These are phyloP conservation scores for Trypanosoma lewisi DNA, from an alignment of 208 protist species.

Conservation along the genomic window DNA sequence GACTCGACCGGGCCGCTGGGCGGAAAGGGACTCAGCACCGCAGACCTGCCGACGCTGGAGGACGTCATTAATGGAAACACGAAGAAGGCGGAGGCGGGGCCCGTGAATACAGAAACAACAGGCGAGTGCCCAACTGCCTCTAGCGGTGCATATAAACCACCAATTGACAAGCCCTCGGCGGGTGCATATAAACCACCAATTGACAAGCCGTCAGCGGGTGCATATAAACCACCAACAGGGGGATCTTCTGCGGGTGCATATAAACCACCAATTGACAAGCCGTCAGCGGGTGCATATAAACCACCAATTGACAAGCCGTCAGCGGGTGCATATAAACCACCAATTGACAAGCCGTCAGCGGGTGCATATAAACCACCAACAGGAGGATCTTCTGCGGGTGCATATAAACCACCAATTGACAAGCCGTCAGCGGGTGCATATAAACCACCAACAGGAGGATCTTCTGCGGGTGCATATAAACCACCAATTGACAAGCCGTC, in stretches of 20 bases:
- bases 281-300: constrained; percentile 25
- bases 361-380: constrained; percentile 29
- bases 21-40: constrained; percentile 28
- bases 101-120: background rate
- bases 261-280: constrained; percentile 24
- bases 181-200: constrained; percentile 29
- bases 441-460: constrained; percentile 37
- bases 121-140: background rate
- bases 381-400: constrained; percentile 24
- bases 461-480: constrained; percentile 43
- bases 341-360: constrained; percentile 17
- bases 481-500: constrained; percentile 46
- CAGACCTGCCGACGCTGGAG: constrained; percentile 65
- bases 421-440: constrained; percentile 27
- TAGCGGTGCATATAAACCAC: constrained; percentile 26
- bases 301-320: constrained; percentile 17
- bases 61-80: constrained; percentile 37
- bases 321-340: constrained; percentile 15
- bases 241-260: constrained; percentile 27
- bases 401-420: constrained; percentile 28
- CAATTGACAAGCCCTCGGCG: constrained; percentile 18
- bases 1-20: constrained; percentile 55
- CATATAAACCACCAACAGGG: constrained; percentile 24
- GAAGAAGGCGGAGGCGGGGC: constrained; percentile 24
- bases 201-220: constrained; percentile 2